phyloP scores from a whole-genome alignment of 306 rosid species.

The Ceratonia siliqua region DNA sequence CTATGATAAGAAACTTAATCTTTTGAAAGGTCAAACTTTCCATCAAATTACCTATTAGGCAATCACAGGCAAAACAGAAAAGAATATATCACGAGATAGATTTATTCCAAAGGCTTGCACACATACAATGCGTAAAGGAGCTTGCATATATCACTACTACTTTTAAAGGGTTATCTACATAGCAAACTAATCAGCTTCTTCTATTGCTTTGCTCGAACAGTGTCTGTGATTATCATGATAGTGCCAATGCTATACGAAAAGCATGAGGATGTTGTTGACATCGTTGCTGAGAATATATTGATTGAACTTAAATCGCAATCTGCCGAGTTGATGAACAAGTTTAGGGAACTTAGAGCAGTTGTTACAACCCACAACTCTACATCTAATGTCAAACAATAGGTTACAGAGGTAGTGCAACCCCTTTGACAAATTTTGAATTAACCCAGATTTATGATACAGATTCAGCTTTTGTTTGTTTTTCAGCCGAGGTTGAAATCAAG shows the following conservation, averaged over 20 bases:
- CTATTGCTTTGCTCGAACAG: constrained; percentile 46
- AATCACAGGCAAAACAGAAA: not conserved
- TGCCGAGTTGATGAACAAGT: constrained; percentile 16
- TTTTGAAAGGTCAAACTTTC: too few relatives aligned
- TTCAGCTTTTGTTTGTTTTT: not conserved
- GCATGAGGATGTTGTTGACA: constrained; percentile 52
- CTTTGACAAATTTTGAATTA: not conserved
- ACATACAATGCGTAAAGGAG: not conserved
- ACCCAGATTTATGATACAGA: not conserved
- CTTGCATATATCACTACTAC: not conserved
- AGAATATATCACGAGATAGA: not conserved
- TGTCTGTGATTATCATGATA: constrained; percentile 27
- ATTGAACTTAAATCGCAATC: constrained; percentile 29
- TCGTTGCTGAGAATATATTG: constrained; percentile 36
- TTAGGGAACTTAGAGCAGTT: constrained; percentile 4
- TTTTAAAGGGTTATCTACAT: not conserved
- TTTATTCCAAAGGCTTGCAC: not conserved
- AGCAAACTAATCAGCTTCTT: constrained; percentile 15
- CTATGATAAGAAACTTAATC: too few relatives aligned
- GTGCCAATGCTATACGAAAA: constrained; percentile 58
- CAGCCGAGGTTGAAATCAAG: not conserved
- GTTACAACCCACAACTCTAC: not conserved
- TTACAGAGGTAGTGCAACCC: not conserved
- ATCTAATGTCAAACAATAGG: not conserved
- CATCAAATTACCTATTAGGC: too few relatives aligned